Evolutionary conservation across 1,139 yeast genomes (phyloP), one percentile per base, ranked within the genome.

Genomic region (Suhomyces bribrorum): DNA sequence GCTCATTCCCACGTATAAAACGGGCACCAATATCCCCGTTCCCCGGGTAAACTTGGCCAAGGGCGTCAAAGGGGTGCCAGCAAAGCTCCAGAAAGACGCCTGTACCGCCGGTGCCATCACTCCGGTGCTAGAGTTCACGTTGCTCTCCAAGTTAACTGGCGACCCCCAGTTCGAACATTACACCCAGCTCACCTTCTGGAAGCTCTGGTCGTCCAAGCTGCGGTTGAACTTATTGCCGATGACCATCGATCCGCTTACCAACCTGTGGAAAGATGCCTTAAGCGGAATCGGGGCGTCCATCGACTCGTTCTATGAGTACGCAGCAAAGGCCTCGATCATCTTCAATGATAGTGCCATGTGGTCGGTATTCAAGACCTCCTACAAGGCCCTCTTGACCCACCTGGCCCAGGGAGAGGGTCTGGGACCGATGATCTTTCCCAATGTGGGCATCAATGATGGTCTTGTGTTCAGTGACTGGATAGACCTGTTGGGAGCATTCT

Each of bases 291-390:
- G 97, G 1, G 97, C 97, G 0, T 85, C 95, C 2, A 78, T 87
- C n/a, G 97, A 90, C 61, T 88, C 96, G 0, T 87, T 86, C 53
- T 90, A 85, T 57, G 97, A 90, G 55, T 87, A 90, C 57, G 86
- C 96, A 0, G 70, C 87, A 26, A 90, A 90, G 54, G 80, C 82
- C 17, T 69, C 90, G 3, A 76, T 89, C 9, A 54, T 90, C 7
- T 88, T 89, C 46, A 70, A 85, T 49, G 95, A 89, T 55, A 68
- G 70, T 12, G 65, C 72, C 25, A 69, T 86, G 57, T 69, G 75
- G 61, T 55, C 67, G 0, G 79, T 87, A 0, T 90, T 90, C 76
- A 61, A 71, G 24, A 59, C 64, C 3, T 70, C 86, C 0, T 83
- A 83, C 50, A 66, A 63, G 32, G 78, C 95, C 0, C 62, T 90